Percentiles rank a stretch among this genome's conserved stretches.
Conservation (phyloP, 306 rosid genomes). For the Arachis hypogaea region DNA sequence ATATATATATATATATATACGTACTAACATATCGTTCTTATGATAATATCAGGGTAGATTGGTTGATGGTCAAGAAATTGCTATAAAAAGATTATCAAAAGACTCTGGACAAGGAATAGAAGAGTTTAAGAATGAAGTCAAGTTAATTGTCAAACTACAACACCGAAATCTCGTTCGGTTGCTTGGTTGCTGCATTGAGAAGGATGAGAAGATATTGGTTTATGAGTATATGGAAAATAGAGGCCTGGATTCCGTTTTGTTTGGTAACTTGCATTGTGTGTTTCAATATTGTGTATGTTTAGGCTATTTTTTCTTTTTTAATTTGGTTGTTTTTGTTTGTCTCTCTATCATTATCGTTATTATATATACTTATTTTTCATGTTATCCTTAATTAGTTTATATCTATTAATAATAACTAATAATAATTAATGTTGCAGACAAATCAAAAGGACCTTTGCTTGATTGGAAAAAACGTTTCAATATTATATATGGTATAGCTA, state of each 20-base stretch:
- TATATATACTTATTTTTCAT: too few relatives aligned
- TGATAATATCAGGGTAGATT: constrained; percentile 52
- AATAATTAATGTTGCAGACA: constrained; percentile 46
- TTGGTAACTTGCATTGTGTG: constrained; percentile 44
- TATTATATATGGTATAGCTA: constrained; percentile 63
- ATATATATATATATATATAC: too few relatives aligned
- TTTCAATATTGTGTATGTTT: too few relatives aligned
- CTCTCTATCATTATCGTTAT: too few relatives aligned
- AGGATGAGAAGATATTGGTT: constrained; percentile 59
- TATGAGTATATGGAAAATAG: constrained; percentile 66
- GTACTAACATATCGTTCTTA: too few relatives aligned
- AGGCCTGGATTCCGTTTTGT: constrained; percentile 58
- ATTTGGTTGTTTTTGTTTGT: neutral
- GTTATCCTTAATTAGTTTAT: too few relatives aligned
- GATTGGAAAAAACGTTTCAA: constrained; percentile 60
- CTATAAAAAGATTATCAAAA: constrained; percentile 67
- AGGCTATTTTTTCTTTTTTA: neutral
- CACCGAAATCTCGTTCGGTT: constrained; percentile 68
- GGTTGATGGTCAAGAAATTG: constrained; percentile 52
- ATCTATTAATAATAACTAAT: too few relatives aligned
- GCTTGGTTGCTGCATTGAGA: constrained; percentile 62
- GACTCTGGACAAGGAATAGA: constrained; percentile 62
- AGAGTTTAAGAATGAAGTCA: constrained; percentile 69
- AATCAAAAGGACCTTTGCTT: constrained; percentile 37
- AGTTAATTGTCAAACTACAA: constrained; percentile 63